Base-by-base conservation (phyloP, 305 asterid genomes). In the Rubia occidens region DNA sequence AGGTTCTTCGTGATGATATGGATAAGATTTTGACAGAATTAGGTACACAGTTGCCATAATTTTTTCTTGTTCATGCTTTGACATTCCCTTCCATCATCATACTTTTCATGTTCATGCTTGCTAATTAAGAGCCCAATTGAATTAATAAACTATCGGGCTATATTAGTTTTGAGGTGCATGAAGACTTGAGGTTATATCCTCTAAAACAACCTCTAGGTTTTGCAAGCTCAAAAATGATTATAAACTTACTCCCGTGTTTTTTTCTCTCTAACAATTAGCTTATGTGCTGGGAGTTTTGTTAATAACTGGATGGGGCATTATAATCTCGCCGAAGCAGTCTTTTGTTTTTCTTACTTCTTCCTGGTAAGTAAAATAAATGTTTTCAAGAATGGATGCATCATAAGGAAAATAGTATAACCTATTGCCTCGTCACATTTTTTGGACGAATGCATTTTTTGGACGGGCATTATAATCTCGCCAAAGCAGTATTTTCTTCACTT, bases 101-200 rank as follows among this genome's bases (percentile, higher is more conserved):
- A 43, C n/a, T 60, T 54, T 64, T 61, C 40, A 45, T 42, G 17
- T 26, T 39, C 44, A 29, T 7, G 26, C n/a, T 66, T 70, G 70
- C 32, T 66, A 18, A 55, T 44, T 37, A 59, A 37, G 21, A 13
- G 44, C 11, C 66, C 5, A 35, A 11, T 15, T 66, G 62, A 58
- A 29, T 39, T 47, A 60, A 35, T 40, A 2, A 2, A 55, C 5
- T 51, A 35, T 37, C 21, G 21, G 5, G 21, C 56, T 24, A 37
- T 63, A 11, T 15, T 14, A 51, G 14, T 20, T 49, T 20, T 39
- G 7, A 64, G 37, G 35, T 54, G 66, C 60, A 67, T 24, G 58
- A n/a, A 51, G 11, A 6, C 8, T 17, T 51, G 43, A 24, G 35
- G 42, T 26, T 64, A 18, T 63, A 51, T 24, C 37, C 49, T 62